Evolutionary conservation across 169 alveolate species (phyloP).

Genomic region (Plasmodium ovale): DNA sequence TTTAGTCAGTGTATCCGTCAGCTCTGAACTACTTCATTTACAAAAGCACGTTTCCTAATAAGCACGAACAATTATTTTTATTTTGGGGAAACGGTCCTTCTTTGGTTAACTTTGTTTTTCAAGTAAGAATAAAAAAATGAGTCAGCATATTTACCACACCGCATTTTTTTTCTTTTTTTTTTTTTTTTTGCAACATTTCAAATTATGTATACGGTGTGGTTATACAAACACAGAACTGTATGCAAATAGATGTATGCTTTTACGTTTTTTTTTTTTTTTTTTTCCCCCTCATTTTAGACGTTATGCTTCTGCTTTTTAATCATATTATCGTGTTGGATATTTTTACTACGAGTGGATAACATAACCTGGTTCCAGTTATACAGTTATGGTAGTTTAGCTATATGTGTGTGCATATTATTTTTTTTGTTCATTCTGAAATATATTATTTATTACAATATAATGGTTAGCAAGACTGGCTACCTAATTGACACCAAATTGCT

Average conservation of each 20-base stretch:
- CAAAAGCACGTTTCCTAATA: conserved; percentile 85
- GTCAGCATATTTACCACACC: not conserved
- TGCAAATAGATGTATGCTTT: not conserved
- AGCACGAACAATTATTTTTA: conserved; percentile 87
- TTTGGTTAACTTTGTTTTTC: conserved; percentile 72
- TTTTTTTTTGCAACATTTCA: not conserved
- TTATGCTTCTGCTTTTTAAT: conserved; percentile 69
- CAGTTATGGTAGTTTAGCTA: conserved; percentile 76
- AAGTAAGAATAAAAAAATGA: conserved; percentile 48
- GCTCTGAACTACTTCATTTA: conserved; percentile 61
- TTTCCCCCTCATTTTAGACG: too few species aligned
- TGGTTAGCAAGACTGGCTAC: conserved; percentile 80
- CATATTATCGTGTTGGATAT: conserved; percentile 82
- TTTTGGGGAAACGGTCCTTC: conserved; percentile 90
- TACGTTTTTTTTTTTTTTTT: not conserved
- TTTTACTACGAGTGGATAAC: conserved; percentile 75
- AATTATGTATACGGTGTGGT: not conserved
- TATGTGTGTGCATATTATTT: conserved; percentile 68
- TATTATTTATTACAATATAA: conserved; percentile 74
- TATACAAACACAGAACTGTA: not conserved
- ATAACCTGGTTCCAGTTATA: conserved; percentile 80
- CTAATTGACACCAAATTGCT: conserved; percentile 79
- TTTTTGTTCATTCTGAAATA: conserved; percentile 68
- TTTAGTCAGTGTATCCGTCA: conserved; percentile 75
- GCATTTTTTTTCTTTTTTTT: not conserved